phyloP scores from a whole-genome alignment of 2,329 filamentous ascomycete genomes.

The Fusarium liriodendri region DNA sequence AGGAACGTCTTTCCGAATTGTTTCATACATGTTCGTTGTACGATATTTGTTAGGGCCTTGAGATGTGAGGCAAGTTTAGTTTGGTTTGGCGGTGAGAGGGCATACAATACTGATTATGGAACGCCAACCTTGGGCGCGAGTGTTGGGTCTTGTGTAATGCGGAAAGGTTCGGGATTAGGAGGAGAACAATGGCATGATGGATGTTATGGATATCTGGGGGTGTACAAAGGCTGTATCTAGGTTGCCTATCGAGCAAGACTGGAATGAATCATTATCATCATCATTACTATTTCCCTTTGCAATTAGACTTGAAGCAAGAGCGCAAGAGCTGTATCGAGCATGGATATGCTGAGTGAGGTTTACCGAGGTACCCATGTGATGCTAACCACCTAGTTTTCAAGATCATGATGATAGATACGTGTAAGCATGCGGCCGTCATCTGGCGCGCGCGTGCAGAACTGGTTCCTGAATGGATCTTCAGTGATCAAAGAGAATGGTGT shows the following conservation, averaged over 20 bases:
- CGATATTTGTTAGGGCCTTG: constrained; percentile 26
- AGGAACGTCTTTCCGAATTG: not conserved
- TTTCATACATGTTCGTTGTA: constrained; percentile 35
- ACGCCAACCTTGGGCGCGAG: not conserved
- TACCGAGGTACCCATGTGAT: not conserved
- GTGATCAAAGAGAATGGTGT: not conserved
- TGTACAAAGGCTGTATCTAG: constrained; percentile 16
- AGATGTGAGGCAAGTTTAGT: constrained; percentile 2
- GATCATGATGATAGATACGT: not conserved
- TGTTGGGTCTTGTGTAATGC: constrained; percentile 22
- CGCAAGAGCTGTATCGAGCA: not conserved
- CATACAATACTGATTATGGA: constrained; percentile 2
- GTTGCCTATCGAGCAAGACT: constrained; percentile 11
- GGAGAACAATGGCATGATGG: constrained; percentile 8
- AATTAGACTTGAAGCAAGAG: not conserved
- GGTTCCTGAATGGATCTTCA: not conserved
- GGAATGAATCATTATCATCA: constrained; percentile 2
- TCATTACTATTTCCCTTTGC: not conserved
- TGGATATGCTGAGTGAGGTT: not conserved
- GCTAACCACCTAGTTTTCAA: not conserved
- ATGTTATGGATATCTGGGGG: constrained; percentile 12
- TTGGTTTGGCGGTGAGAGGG: constrained; percentile 11
- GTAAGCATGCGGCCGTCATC: not conserved
- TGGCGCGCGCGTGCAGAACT: not conserved
- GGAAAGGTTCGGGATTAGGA: constrained; percentile 9